These are phyloP conservation scores for Cunninghamia lanceolata DNA, from an alignment of 75 land plant genomes.

Conservation along the genomic window DNA sequence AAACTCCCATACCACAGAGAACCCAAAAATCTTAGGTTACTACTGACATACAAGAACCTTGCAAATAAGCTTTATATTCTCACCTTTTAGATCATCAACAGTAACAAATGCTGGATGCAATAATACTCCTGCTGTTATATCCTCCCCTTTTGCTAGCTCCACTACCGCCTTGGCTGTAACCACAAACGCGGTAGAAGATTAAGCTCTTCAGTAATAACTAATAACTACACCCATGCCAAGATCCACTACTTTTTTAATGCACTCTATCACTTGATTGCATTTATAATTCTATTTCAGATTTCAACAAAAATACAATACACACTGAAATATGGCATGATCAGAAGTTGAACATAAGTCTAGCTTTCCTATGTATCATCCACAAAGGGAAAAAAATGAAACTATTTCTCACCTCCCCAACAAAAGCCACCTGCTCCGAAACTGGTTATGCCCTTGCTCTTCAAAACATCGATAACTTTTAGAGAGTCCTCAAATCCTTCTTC, in stretches of 20 bases:
- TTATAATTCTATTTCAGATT: background rate
- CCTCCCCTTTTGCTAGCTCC: slow-evolving; percentile 21
- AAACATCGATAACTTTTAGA: slow-evolving; percentile 41
- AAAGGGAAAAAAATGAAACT: background rate
- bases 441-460: slow-evolving; percentile 49
- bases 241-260: background rate
- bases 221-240: background rate
- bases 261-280: background rate
- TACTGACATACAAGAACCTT: background rate
- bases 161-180: slow-evolving; percentile 44
- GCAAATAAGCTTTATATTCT: background rate
- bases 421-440: slow-evolving; percentile 64
- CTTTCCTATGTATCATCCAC: background rate
- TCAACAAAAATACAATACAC: background rate
- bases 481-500: slow-evolving; percentile 59
- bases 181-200: background rate
- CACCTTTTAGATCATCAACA: slow-evolving; percentile 56
- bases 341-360: background rate
- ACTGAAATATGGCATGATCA: background rate
- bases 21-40: background rate
- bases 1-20: background rate
- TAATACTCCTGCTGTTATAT: slow-evolving; percentile 49
- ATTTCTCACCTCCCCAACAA: slow-evolving; percentile 66
- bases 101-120: slow-evolving; percentile 59
- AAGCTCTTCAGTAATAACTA: background rate